Percentiles rank a stretch among this genome's conserved stretches.
Conservation (phyloP, 441 rosid genomes). For the Adansonia gregorii region DNA sequence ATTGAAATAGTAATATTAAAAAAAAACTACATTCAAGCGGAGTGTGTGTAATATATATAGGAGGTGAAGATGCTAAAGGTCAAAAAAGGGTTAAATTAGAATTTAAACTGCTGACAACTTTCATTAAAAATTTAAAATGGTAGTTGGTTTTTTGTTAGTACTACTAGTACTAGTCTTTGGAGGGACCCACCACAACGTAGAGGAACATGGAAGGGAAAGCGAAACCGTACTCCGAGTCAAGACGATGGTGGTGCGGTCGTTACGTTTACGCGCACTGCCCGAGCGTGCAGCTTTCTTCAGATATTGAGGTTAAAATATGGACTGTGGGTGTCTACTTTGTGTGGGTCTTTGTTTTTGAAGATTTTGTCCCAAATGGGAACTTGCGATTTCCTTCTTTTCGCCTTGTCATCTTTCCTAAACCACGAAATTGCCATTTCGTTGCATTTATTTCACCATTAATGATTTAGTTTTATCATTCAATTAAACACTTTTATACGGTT, state of each 20-base stretch:
- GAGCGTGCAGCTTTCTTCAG: conserved; percentile 39
- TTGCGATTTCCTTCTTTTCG: background rate
- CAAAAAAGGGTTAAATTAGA: too few relatives aligned
- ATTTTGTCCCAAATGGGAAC: background rate
- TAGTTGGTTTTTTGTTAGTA: too few relatives aligned
- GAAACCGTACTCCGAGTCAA: background rate
- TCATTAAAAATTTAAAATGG: too few relatives aligned
- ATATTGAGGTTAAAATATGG: conserved; percentile 30
- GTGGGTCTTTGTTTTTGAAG: background rate
- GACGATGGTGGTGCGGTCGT: conserved; percentile 32
- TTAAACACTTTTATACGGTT: background rate
- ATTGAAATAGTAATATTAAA: too few relatives aligned
- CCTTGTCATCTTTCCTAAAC: background rate
- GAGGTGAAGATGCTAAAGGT: too few relatives aligned
- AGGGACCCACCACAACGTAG: conserved; percentile 7
- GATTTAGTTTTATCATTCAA: background rate
- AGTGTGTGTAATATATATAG: too few relatives aligned
- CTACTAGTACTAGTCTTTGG: conserved; percentile 2
- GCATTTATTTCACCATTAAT: background rate
- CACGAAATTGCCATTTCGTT: background rate
- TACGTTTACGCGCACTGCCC: conserved; percentile 43
- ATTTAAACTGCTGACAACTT: too few relatives aligned
- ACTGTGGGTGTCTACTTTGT: background rate
- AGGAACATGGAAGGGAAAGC: background rate
- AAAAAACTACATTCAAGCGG: too few relatives aligned